phyloP scores from a whole-genome alignment of 2,329 filamentous ascomycete species.

The Cordyceps pruinosa region DNA sequence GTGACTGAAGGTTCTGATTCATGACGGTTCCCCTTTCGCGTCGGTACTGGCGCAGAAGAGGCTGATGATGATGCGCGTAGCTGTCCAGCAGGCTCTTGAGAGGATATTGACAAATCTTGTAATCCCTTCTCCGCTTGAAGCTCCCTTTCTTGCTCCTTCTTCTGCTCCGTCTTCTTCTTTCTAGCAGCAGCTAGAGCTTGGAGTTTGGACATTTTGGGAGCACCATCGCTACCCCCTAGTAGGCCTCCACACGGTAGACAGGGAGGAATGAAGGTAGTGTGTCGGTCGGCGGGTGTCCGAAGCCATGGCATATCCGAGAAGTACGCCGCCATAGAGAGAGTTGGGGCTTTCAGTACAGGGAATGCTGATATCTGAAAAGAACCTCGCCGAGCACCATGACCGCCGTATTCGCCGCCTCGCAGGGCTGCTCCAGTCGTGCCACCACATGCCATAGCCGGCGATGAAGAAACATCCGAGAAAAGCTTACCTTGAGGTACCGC shows the following conservation, averaged over 20 bases:
- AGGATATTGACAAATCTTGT: constrained; percentile 26
- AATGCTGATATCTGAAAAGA: constrained; percentile 11
- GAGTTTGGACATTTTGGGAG: constrained; percentile 78
- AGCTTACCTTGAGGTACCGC: constrained; percentile 33
- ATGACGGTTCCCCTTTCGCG: not conserved
- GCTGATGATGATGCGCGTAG: not conserved
- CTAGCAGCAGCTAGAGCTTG: constrained; percentile 82
- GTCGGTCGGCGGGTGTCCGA: constrained; percentile 58
- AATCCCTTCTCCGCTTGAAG: constrained; percentile 23
- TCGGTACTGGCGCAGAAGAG: not conserved
- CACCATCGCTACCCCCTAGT: constrained; percentile 63
- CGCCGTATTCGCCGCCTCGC: constrained; percentile 15
- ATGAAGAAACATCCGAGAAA: constrained; percentile 16
- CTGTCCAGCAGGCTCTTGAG: constrained; percentile 13
- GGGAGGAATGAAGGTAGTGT: constrained; percentile 57
- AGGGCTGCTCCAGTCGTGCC: constrained; percentile 27
- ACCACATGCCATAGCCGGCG: constrained; percentile 6
- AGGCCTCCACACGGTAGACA: constrained; percentile 56
- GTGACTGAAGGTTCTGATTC: not conserved
- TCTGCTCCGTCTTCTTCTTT: constrained; percentile 72
- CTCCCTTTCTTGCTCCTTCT: constrained; percentile 29
- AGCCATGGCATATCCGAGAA: constrained; percentile 87
- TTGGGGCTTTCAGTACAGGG: constrained; percentile 17
- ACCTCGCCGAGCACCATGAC: not conserved
- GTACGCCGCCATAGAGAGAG: constrained; percentile 21